Evolutionary conservation across 257 asterid genomes (phyloP).

Genomic region (Cynanchum wilfordii): DNA sequence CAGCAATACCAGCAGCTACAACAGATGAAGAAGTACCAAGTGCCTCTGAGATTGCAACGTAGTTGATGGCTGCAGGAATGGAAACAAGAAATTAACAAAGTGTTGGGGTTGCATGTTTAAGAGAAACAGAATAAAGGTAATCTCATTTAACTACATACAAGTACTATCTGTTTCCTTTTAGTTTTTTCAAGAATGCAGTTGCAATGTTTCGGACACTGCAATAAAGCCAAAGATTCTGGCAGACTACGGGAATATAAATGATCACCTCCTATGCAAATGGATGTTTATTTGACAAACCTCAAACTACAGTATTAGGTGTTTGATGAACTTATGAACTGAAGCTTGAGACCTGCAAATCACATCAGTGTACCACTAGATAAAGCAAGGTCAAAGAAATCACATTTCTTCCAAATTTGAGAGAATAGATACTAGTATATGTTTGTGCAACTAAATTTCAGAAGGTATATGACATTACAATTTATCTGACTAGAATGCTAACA

Average conservation of each 20-base stretch:
- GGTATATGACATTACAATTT: neutral
- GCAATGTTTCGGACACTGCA: too few species aligned
- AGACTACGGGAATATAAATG: neutral
- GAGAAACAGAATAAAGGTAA: neutral
- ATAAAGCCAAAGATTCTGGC: neutral
- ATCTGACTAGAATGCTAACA: neutral
- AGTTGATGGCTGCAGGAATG: conserved; percentile 64
- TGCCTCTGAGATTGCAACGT: conserved; percentile 74
- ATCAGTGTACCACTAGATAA: neutral
- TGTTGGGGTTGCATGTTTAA: neutral
- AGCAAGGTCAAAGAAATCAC: neutral
- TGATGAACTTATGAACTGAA: neutral
- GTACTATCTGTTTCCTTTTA: neutral
- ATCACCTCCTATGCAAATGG: neutral
- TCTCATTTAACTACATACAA: neutral
- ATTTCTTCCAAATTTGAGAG: neutral
- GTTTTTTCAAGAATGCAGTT: too few species aligned
- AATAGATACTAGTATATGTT: neutral
- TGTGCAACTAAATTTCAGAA: neutral
- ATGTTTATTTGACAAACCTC: neutral
- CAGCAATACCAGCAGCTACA: conserved; percentile 84
- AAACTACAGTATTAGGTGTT: neutral
- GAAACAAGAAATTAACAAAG: neutral
- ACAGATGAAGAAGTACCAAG: conserved; percentile 68
- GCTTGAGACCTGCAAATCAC: neutral